Evolutionary conservation across 441 rosid species (phyloP), one percentile per base, ranked within the genome.

Genomic region (Arabidopsis lyrata): DNA sequence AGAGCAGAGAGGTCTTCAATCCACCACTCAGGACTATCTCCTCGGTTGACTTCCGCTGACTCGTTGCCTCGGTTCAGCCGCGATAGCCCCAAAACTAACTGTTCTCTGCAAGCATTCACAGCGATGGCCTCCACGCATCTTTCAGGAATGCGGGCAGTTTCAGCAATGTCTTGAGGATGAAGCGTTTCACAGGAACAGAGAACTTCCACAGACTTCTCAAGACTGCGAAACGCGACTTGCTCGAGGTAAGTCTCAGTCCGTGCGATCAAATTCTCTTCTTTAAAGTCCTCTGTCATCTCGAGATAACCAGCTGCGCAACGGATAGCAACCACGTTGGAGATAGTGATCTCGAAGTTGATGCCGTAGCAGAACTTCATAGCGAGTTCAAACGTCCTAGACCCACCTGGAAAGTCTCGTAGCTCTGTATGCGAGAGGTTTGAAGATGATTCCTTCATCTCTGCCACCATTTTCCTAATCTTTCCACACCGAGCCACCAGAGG

Each of bases 401-500:
- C 97, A 44, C 97, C 97, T 0, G 97, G 96, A 16, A 88, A 80
- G 67, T 78, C 85, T 7, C 83, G 83, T 15, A 92, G 83, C 48
- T 84, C 68, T 68, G 90, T 87, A 54, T 73, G 78, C 0, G 86
- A 76, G n/a, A 88, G 70, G 20, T 83, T 93, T 2, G 71, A 54
- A 0, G 66, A 62, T 62, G 81, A 48, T 70, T 84, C 89, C 20
- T 84, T 72, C 20, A 95, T 81, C 53, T 87, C 92, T 75, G 86
- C 56, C 47, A 92, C 87, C 58, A 88, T 61, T 45, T 83, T 85
- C 49, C 97, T 84, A 39, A 92, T 80, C 80, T 78, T 75, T 69
- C 90, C 90, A 87, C 96, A 87, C 84, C 89, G 87, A 5, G 92
- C 91, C 58, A 87, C 91, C 14, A 92, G 74, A 83, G 87, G 85